Base-by-base conservation (phyloP, 176 grass and related monocot genomes). In the Chrysopogon serrulatus region DNA sequence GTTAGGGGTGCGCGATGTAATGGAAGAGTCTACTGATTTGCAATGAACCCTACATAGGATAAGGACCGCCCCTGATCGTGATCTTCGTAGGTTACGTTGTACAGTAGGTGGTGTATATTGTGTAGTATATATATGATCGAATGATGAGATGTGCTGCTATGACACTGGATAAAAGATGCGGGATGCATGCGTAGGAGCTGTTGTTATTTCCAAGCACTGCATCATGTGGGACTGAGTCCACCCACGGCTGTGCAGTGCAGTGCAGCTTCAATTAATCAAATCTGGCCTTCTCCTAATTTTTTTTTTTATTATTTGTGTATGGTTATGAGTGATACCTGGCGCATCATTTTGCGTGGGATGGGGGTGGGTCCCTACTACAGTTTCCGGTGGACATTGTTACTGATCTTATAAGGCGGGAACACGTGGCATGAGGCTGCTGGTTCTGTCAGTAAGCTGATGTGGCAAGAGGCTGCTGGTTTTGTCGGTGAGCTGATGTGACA, bases 381-480 rank as follows among this genome's bases (percentile, higher is more conserved):
- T n/a, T n/a, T n/a, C n/a, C n/a, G n/a, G n/a, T 69, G 27, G 66
- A 28, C 47, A 3, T 36, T 36, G 43, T 48, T 61, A 2, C 10
- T 14, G 3, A 11, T 65, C 8, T 64, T 34, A 13, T 4, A 17
- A 2, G 12, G 12, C 42, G 41, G 51, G n/a, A n/a, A 78, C 56
- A 67, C 43, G 57, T 73, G 84, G 79, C 66, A 47, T 26, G 27
- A 37, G 12, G 0, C 3, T 56, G 57, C 10, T 73, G 66, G 88
- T 30, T 73, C 73, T 48, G 84, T 35, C 73, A 79, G 88, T 75
- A 62, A 54, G 41, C 19, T 19, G 77, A 40, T 47, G 60, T 43
- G 44, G 79, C 66, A 47, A 32, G 27, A 37, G 12, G 0, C 3
- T 56, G 57, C 10, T 73, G 66, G 88, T 30, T 73, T 79, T 48